Percentiles rank a stretch among this genome's conserved stretches.
Conservation (phyloP, 805 yeast genomes). For the Clavispora carvajalis region DNA sequence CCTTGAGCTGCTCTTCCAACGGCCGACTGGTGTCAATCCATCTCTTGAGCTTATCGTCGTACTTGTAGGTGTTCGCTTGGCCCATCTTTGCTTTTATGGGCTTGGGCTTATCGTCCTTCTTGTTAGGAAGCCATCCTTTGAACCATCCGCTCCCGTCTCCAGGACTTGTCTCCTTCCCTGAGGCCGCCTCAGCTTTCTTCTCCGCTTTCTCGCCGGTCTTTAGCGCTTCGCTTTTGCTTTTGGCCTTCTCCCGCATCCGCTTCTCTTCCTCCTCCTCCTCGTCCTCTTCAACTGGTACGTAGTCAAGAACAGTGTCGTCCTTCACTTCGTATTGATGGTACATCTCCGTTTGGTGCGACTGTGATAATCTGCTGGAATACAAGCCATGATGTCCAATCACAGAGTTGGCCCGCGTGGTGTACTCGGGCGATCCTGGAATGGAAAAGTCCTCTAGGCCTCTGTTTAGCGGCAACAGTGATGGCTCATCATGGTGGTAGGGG, state of each 20-base stretch:
- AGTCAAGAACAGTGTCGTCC: conserved; percentile 41
- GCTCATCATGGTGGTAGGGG: conserved; percentile 20
- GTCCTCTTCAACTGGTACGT: conserved; percentile 38
- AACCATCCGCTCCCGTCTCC: conserved; percentile 46
- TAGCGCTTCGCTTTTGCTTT: conserved; percentile 11
- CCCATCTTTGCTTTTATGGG: conserved; percentile 85
- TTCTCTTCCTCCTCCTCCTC: conserved; percentile 43
- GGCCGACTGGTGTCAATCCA: conserved; percentile 77
- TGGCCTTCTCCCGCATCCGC: conserved; percentile 19
- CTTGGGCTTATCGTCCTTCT: conserved; percentile 51
- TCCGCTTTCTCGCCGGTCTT: conserved; percentile 21
- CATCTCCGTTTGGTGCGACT: conserved; percentile 39
- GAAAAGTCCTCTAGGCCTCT: conserved; percentile 36
- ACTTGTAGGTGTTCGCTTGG: conserved; percentile 60
- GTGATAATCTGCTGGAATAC: conserved; percentile 37
- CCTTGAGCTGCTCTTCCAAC: conserved; percentile 55
- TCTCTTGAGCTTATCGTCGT: conserved; percentile 76
- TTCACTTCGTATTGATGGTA: conserved; percentile 42
- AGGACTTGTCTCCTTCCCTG: conserved; percentile 31
- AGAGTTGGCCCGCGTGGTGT: conserved; percentile 41
- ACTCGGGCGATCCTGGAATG: conserved; percentile 42
- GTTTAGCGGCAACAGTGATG: conserved; percentile 11
- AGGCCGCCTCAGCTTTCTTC: conserved; percentile 17
- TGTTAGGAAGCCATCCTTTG: conserved; percentile 29
- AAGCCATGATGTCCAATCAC: conserved; percentile 32